Evolutionary conservation across 148 eudicot species (phyloP), one percentile per base, ranked within the genome.

Genomic region (Linanthus parryae): DNA sequence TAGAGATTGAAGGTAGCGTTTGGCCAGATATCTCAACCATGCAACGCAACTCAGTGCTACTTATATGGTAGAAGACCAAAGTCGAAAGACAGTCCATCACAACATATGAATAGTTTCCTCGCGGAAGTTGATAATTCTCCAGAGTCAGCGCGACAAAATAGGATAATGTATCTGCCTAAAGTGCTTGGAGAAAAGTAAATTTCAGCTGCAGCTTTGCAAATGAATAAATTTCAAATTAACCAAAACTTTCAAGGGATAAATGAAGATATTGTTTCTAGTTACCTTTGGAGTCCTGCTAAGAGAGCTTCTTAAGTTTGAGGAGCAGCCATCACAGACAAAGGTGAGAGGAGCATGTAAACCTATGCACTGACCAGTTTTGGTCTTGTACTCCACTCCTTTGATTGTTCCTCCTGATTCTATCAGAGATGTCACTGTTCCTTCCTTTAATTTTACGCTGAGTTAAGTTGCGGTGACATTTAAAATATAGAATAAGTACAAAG

Each of bases 391-490:
- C 19, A 50, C 55, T 0, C 55, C 55, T 50, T 16, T 50, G 13
- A 50, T 34, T 8, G 28, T 21, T 22, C 42, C 41, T 18, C 34
- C 24, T 31, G 31, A 24, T 35, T 52, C 41, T 18, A 52, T 34
- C 22, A 52, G 56, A 52, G 56, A 18, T 17, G 56, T 52, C 15
- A 52, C 56, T 8, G 56, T 52, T 35, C 56, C 56, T 35, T 52
- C 41, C 34, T 52, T 42, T 2, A 52, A 27, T 24, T 25, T 52
- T 38, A 52, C 56, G 34, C 56, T 52, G 27, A n/a, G n/a, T n/a
- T n/a, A n/a, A n/a, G n/a, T n/a, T n/a, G n/a, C n/a, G n/a, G n/a
- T n/a, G n/a, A n/a, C n/a, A n/a, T n/a, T n/a, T n/a, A n/a, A n/a
- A n/a, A n/a, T n/a, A n/a, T n/a, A n/a, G n/a, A n/a, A n/a, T n/a